These are phyloP conservation scores for Apiotrichum gracile DNA, from an alignment of 1,284 basidiomycete species.

Conservation along the genomic window DNA sequence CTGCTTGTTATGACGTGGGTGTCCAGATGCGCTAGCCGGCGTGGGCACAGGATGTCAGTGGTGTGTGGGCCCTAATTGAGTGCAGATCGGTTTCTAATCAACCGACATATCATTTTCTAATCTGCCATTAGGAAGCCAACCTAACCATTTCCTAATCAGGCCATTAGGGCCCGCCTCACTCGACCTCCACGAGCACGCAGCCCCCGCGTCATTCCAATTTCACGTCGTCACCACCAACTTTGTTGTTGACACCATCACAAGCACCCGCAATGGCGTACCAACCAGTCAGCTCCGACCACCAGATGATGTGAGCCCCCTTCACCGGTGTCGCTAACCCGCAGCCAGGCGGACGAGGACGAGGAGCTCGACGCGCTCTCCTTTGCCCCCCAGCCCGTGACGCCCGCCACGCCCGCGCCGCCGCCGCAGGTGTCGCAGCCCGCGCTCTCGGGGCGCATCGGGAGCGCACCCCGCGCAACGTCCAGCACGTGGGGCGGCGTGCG, in stretches of 20 bases:
- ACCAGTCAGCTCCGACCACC: constrained; percentile 17
- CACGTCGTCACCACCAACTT: not conserved
- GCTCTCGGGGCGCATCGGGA: constrained; percentile 69
- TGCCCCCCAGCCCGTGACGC: constrained; percentile 15
- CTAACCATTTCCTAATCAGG: too few relatives aligned
- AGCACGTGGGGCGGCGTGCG: constrained; percentile 61
- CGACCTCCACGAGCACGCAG: too few relatives aligned
- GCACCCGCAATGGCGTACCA: constrained; percentile 30
- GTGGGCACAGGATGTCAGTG: too few relatives aligned
- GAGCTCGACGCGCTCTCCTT: constrained; percentile 46
- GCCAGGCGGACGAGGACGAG: constrained; percentile 47
- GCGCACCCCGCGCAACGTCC: constrained; percentile 36
- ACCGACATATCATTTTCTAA: too few relatives aligned
- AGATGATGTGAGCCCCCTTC: constrained; percentile 28
- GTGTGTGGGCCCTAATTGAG: too few relatives aligned
- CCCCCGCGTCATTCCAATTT: not conserved
- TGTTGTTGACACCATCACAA: not conserved
- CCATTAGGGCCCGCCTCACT: too few relatives aligned
- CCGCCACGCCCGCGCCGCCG: not conserved
- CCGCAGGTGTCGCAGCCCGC: constrained; percentile 10
- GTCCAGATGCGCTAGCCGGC: too few relatives aligned
- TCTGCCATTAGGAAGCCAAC: too few relatives aligned
- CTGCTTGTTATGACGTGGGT: too few relatives aligned
- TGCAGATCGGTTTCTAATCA: too few relatives aligned
- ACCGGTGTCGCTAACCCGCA: constrained; percentile 12